These are phyloP conservation scores for Hermanozyma aechmeae DNA, from an alignment of 805 yeast genomes.

Conservation along the genomic window DNA sequence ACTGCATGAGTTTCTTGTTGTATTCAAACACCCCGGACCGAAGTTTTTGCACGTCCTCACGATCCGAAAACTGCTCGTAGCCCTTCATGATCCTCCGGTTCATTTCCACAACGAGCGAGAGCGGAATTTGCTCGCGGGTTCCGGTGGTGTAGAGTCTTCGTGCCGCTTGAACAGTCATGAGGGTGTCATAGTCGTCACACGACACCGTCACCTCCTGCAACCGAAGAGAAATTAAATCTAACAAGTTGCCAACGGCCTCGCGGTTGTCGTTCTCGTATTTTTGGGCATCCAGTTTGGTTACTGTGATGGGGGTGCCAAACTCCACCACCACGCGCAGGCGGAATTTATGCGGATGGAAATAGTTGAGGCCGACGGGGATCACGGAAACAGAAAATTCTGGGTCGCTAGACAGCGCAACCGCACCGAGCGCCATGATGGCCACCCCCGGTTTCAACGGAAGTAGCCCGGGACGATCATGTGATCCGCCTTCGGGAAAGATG, in stretches of 20 bases:
- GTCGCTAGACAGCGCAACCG: constrained; percentile 20
- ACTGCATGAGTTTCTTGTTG: constrained; percentile 18
- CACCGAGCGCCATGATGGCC: constrained; percentile 36
- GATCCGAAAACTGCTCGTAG: constrained; percentile 22
- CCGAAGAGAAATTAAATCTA: constrained; percentile 21
- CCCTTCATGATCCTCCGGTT: constrained; percentile 29
- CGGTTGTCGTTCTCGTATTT: constrained; percentile 18
- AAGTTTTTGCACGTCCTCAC: constrained; percentile 23
- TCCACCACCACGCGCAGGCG: constrained; percentile 33
- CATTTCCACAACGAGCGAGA: constrained; percentile 34
- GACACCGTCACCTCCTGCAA: constrained; percentile 32
- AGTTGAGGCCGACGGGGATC: constrained; percentile 33
- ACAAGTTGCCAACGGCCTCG: constrained; percentile 17
- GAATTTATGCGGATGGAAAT: constrained; percentile 33
- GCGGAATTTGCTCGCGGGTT: constrained; percentile 24
- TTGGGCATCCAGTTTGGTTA: constrained; percentile 18
- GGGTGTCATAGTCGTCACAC: constrained; percentile 32
- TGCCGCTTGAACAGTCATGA: constrained; percentile 35
- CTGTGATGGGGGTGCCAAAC: constrained; percentile 32
- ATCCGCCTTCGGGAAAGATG: constrained; percentile 37
- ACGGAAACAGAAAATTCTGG: constrained; percentile 16
- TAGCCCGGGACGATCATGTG: constrained; percentile 33
- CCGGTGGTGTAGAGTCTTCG: constrained; percentile 29
- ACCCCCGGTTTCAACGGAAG: constrained; percentile 37
- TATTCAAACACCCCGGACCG: constrained; percentile 23